Evolutionary conservation across 1,284 basidiomycete genomes (phyloP), one percentile per base, ranked within the genome.

Genomic region (Trametes sp.): DNA sequence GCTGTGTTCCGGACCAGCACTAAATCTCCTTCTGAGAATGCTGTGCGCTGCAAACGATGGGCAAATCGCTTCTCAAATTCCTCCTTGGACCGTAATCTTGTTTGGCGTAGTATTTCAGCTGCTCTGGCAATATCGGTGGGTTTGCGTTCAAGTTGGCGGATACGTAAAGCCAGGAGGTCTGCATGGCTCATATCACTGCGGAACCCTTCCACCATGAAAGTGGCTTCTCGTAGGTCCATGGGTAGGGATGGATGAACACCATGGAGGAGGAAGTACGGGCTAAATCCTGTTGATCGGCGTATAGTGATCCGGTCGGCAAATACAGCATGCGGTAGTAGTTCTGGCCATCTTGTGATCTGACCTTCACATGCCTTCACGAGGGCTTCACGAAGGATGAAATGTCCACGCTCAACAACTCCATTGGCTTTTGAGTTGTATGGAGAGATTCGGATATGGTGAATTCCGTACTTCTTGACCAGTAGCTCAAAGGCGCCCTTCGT

Each of bases 401-500:
- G 58, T 35, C 64, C 55, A 55, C 31, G 31, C 31, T 51, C 31
- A 5, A 51, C 31, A 5, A 51, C 49, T 23, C 49, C 31, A 10
- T 35, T 67, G 16, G 57, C 61, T 52, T 54, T 57, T 44, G 54
- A 64, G 46, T 67, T 64, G 41, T 62, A 62, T 14, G 59, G 48
- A 6, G 59, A 62, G 9, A 67, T 56, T 10, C 54, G 35, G 24
- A 68, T 57, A 23, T 68, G 58, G 7, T 42, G 48, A n/a, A 65
- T 54, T 1, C 55, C 44, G 35, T 61, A 65, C 0, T 38, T 31
- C 2, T 33, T 44, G 4, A 49, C 41, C 11, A 64, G 56, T 28
- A 1, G 14, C 10, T 26, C 42, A 11, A 46, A 21, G 4, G 42
- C 54, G 31, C 54, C 54, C 29, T 33, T 55, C 2, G 31, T 33